Evolutionary conservation across 2,329 filamentous ascomycete species (phyloP).

Genomic region (Immersiporthe knoxdaviesiana): DNA sequence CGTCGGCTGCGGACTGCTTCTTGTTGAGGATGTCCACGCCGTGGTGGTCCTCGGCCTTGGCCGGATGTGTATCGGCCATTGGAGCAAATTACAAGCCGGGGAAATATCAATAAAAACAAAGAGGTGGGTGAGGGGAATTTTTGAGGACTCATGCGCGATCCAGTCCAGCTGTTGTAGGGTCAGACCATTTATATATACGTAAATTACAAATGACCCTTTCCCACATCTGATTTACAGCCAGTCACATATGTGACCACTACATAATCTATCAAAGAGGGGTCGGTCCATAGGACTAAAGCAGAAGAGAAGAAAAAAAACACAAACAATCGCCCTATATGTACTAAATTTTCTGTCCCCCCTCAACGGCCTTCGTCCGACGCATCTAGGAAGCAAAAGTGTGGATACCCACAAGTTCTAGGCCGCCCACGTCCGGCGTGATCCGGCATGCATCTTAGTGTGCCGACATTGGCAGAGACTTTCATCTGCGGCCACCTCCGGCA

Average conservation of each 20-base stretch:
- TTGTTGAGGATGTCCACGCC: neutral
- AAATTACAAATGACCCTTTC: neutral
- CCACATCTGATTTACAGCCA: too few relatives aligned
- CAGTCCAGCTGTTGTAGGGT: neutral
- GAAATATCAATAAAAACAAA: neutral
- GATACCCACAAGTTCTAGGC: neutral
- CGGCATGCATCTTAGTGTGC: neutral
- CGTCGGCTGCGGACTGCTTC: conserved; percentile 9
- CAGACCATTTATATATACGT: neutral
- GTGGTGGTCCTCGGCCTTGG: conserved; percentile 4
- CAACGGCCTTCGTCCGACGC: neutral
- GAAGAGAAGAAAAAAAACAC: neutral
- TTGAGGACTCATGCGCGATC: neutral
- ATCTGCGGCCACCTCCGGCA: neutral
- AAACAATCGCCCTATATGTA: neutral
- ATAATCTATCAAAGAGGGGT: neutral
- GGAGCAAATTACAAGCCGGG: neutral
- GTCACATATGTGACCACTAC: neutral
- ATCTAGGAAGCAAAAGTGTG: neutral
- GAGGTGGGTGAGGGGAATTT: neutral
- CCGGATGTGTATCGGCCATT: neutral
- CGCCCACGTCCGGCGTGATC: neutral
- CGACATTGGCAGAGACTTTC: neutral
- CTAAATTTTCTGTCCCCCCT: neutral
- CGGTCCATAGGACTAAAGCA: neutral